Percentiles rank a stretch among this genome's conserved stretches.
phyloP scores from a whole-genome alignment of 441 rosid species.

The Erodium chrysanthum region DNA sequence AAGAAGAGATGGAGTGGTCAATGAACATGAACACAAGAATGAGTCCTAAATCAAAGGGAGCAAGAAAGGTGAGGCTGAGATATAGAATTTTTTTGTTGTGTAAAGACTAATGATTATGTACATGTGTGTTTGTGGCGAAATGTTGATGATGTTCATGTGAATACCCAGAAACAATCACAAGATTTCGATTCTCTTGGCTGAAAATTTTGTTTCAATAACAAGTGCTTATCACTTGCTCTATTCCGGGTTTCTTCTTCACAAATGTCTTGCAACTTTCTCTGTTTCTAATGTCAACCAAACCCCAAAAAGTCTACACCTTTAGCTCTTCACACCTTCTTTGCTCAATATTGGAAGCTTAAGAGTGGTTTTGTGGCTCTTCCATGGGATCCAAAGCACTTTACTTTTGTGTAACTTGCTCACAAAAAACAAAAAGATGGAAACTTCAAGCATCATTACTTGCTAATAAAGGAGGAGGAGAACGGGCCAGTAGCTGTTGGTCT shows the following conservation, averaged over 20 bases:
- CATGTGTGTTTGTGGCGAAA: not conserved
- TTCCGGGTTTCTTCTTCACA: not conserved
- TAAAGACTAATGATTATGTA: not conserved
- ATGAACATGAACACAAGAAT: not conserved
- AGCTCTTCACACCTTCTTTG: too few species aligned
- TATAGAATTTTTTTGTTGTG: not conserved
- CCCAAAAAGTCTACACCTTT: too few species aligned
- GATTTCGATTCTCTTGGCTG: too few species aligned
- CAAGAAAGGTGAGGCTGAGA: too few species aligned
- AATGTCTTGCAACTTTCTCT: too few species aligned
- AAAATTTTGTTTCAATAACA: not conserved
- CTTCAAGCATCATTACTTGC: not conserved
- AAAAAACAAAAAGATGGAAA: not conserved
- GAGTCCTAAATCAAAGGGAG: too few species aligned
- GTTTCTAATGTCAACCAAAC: too few species aligned
- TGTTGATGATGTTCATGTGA: not conserved
- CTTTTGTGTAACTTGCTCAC: not conserved
- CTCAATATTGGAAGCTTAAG: too few species aligned
- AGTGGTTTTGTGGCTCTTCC: too few species aligned
- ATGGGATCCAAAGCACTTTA: not conserved
- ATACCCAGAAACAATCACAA: too few species aligned
- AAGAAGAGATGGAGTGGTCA: slow-evolving; percentile 43
- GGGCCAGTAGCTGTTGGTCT: not conserved
- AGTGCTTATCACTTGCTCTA: not conserved
- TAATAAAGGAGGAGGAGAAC: not conserved